Evolutionary conservation across 1,139 yeast species (phyloP), one percentile per base, ranked within the genome.

Genomic region (Candida dubliniensis): DNA sequence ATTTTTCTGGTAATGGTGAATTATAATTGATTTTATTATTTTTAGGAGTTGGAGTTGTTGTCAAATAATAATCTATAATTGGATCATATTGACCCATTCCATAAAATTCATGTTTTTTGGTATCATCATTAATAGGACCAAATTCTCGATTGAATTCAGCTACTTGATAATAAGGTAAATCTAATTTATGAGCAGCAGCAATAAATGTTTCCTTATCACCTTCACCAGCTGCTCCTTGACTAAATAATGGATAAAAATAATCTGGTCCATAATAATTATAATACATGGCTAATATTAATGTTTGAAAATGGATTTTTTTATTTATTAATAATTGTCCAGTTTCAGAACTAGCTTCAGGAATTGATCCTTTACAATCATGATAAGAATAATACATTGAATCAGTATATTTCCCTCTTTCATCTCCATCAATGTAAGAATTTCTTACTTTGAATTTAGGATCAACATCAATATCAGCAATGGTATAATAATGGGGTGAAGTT

Each of bases 161-260:
- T 10, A 79, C 81, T 58, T 81, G 84, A 56, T 79, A 81, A 55
- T 68, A 79, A 2, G 81, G 77, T 42, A 70, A 66, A 1, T 63
- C 59, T 47, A 77, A 64, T 26, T 66, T 75, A 48, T 76, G 77
- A 15, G 86, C 81, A 3, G 85, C 85, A 1, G 84, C 81, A 37
- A 77, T 70, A 49, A 80, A 76, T 0, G 86, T 81, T 53, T 82
- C 87, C 55, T 81, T 81, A 57, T 79, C 84, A 50, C 84, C 84
- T 57, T 79, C 80, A 39, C 84, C 84, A 5, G 82, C 79, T 27
- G 81, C 77, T 48, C 82, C 82, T 59, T 79, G 83, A 10, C 79
- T 74, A 40, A 79, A 60, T 43, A 81, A 56, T 12, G 75, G 73
- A 52, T 79, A 77, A 56, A 76, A 81, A 60, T 73, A 79, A 31